Percentiles rank a stretch among this genome's conserved stretches.
These are phyloP conservation scores for Arachnomyces sp. DNA, from an alignment of 2,329 filamentous ascomycete genomes.

Conservation along the genomic window DNA sequence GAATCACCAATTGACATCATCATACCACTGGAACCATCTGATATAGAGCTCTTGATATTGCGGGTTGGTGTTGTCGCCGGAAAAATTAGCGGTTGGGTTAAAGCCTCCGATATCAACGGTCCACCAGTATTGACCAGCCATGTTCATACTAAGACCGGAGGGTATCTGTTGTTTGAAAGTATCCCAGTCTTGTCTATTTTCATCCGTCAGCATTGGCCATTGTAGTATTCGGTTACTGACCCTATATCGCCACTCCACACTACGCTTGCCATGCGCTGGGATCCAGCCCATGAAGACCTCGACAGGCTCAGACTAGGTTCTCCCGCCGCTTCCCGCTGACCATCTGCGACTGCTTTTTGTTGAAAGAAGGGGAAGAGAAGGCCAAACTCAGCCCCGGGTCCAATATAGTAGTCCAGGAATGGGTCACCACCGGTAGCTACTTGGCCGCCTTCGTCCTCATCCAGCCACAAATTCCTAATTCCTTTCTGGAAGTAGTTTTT, in stretches of 20 bases:
- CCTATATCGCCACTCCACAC: too few species aligned
- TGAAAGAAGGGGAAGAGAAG: too few species aligned
- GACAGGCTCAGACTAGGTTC: too few species aligned
- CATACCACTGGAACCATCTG: slow-evolving; percentile 60
- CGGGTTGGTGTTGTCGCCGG: slow-evolving; percentile 46
- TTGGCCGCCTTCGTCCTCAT: slow-evolving; percentile 55
- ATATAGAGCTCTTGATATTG: slow-evolving; percentile 54
- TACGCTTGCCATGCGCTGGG: too few species aligned
- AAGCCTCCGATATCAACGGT: slow-evolving; percentile 62
- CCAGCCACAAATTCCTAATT: slow-evolving; percentile 58
- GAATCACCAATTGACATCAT: slow-evolving; percentile 58
- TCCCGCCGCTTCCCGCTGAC: too few species aligned
- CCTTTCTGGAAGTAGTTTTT: slow-evolving; percentile 54
- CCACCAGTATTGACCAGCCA: slow-evolving; percentile 57
- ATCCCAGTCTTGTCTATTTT: slow-evolving; percentile 54
- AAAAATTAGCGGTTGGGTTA: slow-evolving; percentile 29
- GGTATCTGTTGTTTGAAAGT: slow-evolving; percentile 51
- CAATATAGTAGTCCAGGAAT: slow-evolving; percentile 28
- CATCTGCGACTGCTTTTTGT: too few species aligned
- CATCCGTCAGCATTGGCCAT: slow-evolving; percentile 41
- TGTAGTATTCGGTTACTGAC: background rate
- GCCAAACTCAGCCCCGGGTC: slow-evolving; percentile 43
- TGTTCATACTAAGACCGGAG: slow-evolving; percentile 55
- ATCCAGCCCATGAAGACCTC: too few species aligned
- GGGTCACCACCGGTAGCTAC: too few species aligned